These are phyloP conservation scores for Lentinula lateritia DNA, from an alignment of 768 basidiomycete species.

Conservation along the genomic window DNA sequence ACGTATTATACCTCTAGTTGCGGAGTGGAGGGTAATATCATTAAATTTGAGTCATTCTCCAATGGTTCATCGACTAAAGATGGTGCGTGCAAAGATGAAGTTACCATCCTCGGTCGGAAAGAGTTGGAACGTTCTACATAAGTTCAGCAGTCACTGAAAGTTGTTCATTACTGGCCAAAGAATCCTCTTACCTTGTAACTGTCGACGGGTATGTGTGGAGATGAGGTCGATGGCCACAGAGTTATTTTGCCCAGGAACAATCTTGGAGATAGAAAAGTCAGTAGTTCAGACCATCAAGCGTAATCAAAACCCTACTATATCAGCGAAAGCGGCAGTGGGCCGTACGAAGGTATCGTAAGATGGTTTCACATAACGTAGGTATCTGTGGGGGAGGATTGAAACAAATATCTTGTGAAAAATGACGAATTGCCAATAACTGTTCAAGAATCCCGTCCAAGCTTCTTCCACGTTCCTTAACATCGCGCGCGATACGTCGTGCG, in stretches of 20 bases:
- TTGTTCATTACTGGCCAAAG: background rate
- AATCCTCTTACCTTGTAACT: slow-evolving; percentile 47
- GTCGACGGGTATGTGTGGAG: slow-evolving; percentile 80
- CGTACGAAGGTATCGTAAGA: slow-evolving; percentile 91
- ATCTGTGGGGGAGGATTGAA: slow-evolving; percentile 36
- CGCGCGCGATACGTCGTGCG: slow-evolving; percentile 83
- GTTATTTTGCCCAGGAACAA: slow-evolving; percentile 93
- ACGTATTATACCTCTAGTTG: slow-evolving; percentile 63
- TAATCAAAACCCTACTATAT: slow-evolving; percentile 56
- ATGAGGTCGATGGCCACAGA: slow-evolving; percentile 90
- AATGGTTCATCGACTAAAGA: slow-evolving; percentile 23
- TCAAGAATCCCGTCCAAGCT: slow-evolving; percentile 84
- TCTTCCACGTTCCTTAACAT: slow-evolving; percentile 83
- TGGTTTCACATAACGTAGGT: slow-evolving; percentile 92
- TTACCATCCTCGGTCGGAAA: slow-evolving; percentile 17
- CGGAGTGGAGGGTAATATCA: slow-evolving; percentile 69
- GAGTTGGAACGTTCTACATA: slow-evolving; percentile 70
- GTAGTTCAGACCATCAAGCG: background rate
- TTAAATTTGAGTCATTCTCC: slow-evolving; percentile 47
- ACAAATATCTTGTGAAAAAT: background rate
- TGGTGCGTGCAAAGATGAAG: background rate
- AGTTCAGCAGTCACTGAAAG: background rate
- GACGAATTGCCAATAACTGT: slow-evolving; percentile 48
- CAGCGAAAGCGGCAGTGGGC: slow-evolving; percentile 81
- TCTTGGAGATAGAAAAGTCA: slow-evolving; percentile 39